Evolutionary conservation across 768 basidiomycete genomes (phyloP), one percentile per base, ranked within the genome.

Genomic region (Auricularia sp.): DNA sequence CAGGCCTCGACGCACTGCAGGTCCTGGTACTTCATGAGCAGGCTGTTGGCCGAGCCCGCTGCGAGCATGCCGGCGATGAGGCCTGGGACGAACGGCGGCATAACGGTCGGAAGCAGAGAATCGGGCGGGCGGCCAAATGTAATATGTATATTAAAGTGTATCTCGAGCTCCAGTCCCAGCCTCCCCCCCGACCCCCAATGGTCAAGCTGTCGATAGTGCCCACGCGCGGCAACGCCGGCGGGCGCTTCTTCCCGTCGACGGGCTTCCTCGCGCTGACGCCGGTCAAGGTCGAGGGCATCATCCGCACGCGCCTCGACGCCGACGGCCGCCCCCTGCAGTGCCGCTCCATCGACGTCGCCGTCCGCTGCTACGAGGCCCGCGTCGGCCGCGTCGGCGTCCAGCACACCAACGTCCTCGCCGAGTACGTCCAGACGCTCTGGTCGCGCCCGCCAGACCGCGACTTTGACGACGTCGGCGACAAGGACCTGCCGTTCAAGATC

Each of bases 1-100:
- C 96, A 98, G 74, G 95, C 90, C 81, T 93, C 93, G 54, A 98
- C 95, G 72, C 96, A 98, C 86, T 97, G 93, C 91, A 97, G 96
- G 74, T 98, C 96, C 87, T 90, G 66, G 29, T 65, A 75, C 66
- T 75, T 76, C 23, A 62, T 64, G 61, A 62, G 67, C n/a, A 67
- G 44, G 23, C 51, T 64, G 51, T 66, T 66, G 36, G 63, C 47
- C 18, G 66, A 43, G n/a, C 66, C 91, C 18, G 91, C 96, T 65
- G 94, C 75, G 72, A 98, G 90, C 95, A 97, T 97, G 60, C 95
- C 94, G 64, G 80, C 86, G 18, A 98, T 85, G 73, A 98, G 88
- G 71, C 89, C 71, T 36, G 90, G 90, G 63, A 92, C 78, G 73
- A 81, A 90, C 84, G 83, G 77, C 23, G 88, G 81, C 90, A 91